Evolutionary conservation across 352 stramenopile genomes (phyloP), one percentile per base, ranked within the genome.

Genomic region (Phytophthora pinifolia): DNA sequence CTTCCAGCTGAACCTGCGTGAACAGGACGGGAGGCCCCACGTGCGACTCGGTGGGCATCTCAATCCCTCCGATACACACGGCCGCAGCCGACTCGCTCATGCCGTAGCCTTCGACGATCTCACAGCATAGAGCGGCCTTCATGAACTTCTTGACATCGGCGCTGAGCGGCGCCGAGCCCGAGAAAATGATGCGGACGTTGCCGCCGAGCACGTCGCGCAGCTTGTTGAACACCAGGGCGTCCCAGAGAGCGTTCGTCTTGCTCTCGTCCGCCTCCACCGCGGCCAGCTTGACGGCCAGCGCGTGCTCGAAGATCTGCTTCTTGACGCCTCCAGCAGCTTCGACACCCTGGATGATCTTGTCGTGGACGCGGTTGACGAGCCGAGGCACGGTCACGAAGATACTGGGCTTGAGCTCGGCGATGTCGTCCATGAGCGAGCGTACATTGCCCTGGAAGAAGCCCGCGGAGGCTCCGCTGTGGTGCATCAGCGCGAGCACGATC

Each of bases 331-430:
- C 63, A 41, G 66, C 63, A 8, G 59, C 52, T 13, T 65, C 69
- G 2, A 88, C 79, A 29, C 69, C 67, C 25, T 74, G 62, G 34
- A 79, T 74, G 57, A 97, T 87, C 64, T 98, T 98, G 83, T 98
- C 92, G 67, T 98, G 87, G 43, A 99, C 93, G 62, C 96, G 96
- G 55, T 98, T 98, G 36, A 98, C 71, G 6, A 99, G 84, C 6
- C 96, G 84, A 9, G 96, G 96, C 37, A 98, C 96, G 5, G 84
- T 88, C 18, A 86, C 76, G 64, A 99, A 95, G 1, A 97, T 62
- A 0, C 92, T 98, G 1, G 95, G 93, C 34, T 81, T 70, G 46
- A 98, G 89, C 13, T 72, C 88, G 15, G 82, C 69, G 20, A 98
- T 63, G 69, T 98, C 95, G 62, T 98, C 90, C 67, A 98, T 86